Base-by-base conservation (phyloP, 2,329 filamentous ascomycete species). In the Dryadomyces quercus-mongolicae region DNA sequence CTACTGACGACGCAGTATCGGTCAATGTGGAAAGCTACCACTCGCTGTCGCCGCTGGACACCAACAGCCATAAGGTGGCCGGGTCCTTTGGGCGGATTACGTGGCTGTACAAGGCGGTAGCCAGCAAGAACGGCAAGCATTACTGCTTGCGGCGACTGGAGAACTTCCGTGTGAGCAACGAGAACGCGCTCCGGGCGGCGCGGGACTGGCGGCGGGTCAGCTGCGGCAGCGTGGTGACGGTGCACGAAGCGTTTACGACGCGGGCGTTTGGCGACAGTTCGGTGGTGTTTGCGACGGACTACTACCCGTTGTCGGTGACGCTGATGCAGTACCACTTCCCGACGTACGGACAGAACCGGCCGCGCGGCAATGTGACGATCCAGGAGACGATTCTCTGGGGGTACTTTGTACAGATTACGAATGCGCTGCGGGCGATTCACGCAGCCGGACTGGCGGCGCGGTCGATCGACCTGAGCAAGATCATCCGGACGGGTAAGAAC, bases 81-180 rank as follows among this genome's bases (percentile, higher is more conserved):
- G 57, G 58, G 22, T 53, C 54, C 1, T 96, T 96, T 68, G 89
- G 90, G 31, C 95, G 89, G 63, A 82, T 85, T 6, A 95, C 86
- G 62, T 97, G 91, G 89, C 81, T 95, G 0, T 98, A 96, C 73
- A 97, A 97, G 71, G 92, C 91, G 9, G 84, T 85, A 22, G 95
- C 89, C 7, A 85, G 80, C 67, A 93, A 93, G 65, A 92, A 92
- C 62, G 93, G 91, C 12, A 84, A 87, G 60, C 82, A 84, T n/a
- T 97, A 95, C 68, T 89, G 85, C 55, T 73, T 98, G 49, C 81
- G 93, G 58, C 80, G 93, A 58, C 78, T 98, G 21, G 90, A 96
- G 75, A 86, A 89, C 50, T 96, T 90, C 65, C 85, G 89, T 12
- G 71, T 97, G 51, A 93, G 86, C 15, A 95, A 91, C 63, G 91